A percentile compares a stretch with the other conserved stretches of the same genome.
Conservation (phyloP, 2,329 filamentous ascomycete species). For the Penicillium paneum region DNA sequence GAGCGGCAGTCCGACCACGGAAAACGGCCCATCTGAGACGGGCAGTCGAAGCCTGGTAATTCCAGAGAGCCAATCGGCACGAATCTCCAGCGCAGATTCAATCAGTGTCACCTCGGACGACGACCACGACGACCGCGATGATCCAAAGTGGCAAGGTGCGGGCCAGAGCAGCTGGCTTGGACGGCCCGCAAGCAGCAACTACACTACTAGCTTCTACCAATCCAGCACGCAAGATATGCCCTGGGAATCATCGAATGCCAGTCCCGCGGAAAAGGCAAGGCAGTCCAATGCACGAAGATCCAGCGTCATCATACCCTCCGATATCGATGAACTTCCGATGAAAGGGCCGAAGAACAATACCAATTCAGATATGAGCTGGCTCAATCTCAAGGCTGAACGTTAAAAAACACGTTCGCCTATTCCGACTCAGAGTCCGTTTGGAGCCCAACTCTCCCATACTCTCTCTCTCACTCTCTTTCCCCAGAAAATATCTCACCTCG, state of each 20-base stretch:
- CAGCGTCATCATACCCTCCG: conserved; percentile 34
- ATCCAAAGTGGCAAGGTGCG: conserved; percentile 25
- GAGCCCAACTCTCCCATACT: not conserved
- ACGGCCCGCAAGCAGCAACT: conserved; percentile 42
- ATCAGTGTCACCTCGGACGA: conserved; percentile 39
- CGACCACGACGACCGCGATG: conserved; percentile 37
- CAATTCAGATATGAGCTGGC: conserved; percentile 46
- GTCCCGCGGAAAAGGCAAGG: conserved; percentile 17
- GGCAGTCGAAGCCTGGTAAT: conserved; percentile 33
- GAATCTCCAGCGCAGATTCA: conserved; percentile 45
- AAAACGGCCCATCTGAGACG: conserved; percentile 26
- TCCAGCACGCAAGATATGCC: conserved; percentile 24
- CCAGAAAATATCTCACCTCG: not conserved
- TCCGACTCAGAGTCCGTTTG: not conserved
- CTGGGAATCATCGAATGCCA: conserved; percentile 12
- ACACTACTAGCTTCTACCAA: conserved; percentile 41
- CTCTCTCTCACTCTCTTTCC: not conserved
- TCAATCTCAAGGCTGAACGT: conserved; percentile 38
- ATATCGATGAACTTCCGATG: conserved; percentile 23
- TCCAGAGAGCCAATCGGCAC: conserved; percentile 41
- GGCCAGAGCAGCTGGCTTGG: conserved; percentile 31
- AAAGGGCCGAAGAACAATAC: conserved; percentile 21
- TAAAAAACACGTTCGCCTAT: conserved; percentile 6
- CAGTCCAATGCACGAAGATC: conserved; percentile 28
- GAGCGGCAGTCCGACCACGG: conserved; percentile 45